Evolutionary conservation across 352 stramenopile genomes (phyloP).

Genomic region (Globisporangium sylvaticum): DNA sequence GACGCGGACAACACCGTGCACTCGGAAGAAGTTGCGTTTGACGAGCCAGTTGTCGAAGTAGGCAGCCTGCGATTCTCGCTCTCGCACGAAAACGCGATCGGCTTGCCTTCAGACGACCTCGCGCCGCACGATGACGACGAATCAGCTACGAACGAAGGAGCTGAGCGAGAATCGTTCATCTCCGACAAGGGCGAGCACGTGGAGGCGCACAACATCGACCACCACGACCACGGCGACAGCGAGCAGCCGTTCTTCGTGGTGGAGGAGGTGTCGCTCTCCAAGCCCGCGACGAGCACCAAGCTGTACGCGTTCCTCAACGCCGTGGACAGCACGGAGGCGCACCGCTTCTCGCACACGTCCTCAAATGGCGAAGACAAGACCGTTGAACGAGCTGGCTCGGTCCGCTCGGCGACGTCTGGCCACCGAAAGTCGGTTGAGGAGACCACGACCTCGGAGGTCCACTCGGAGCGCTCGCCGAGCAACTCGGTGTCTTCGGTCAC

Average conservation of each 20-base stretch:
- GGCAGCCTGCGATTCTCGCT: not conserved
- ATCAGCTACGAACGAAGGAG: conserved; percentile 1
- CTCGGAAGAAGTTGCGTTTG: not conserved
- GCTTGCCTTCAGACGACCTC: not conserved
- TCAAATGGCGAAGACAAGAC: conserved; percentile 17
- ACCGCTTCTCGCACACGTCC: conserved; percentile 15
- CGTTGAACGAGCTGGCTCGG: conserved; percentile 3
- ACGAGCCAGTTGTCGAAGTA: not conserved
- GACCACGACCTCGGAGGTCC: conserved; percentile 9
- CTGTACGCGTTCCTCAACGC: conserved; percentile 50
- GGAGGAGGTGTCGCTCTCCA: conserved; percentile 26
- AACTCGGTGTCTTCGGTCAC: conserved; percentile 8
- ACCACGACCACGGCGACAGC: conserved; percentile 24
- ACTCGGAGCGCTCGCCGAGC: conserved; percentile 6
- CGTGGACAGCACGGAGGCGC: conserved; percentile 27
- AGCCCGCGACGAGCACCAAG: conserved; percentile 35
- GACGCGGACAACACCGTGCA: not conserved
- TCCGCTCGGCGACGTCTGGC: conserved; percentile 1
- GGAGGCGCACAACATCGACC: conserved; percentile 18
- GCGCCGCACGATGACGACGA: not conserved
- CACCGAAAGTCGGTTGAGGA: conserved; percentile 12
- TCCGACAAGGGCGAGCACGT: conserved; percentile 4
- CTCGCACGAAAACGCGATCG: conserved; percentile 11
- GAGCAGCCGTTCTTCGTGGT: conserved; percentile 37
- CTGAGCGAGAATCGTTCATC: not conserved